phyloP scores from a whole-genome alignment of 768 basidiomycete species.

The Suillus subaureus region DNA sequence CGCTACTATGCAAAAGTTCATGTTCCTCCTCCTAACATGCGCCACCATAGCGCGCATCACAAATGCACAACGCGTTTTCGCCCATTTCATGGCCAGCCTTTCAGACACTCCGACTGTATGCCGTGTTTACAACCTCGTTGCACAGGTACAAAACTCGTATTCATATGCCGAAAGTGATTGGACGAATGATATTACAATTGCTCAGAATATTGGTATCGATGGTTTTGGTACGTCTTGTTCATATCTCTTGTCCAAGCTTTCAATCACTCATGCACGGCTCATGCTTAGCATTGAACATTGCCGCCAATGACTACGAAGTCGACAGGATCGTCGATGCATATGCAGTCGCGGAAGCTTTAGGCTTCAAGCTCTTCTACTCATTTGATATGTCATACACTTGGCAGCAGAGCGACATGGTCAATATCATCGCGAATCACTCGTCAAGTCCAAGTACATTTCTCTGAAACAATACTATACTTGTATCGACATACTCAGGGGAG shows the following conservation, averaged over 20 bases:
- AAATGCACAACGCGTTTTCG: slow-evolving; percentile 12
- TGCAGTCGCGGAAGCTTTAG: slow-evolving; percentile 30
- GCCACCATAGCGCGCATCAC: not conserved
- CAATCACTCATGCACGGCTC: not conserved
- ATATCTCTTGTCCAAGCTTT: not conserved
- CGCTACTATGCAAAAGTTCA: not conserved
- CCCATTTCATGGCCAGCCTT: slow-evolving; percentile 14
- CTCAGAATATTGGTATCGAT: slow-evolving; percentile 8
- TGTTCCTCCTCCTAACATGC: not conserved
- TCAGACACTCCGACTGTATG: not conserved
- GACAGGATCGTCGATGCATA: slow-evolving; percentile 35
- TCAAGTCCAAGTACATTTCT: slow-evolving; percentile 31
- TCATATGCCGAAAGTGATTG: slow-evolving; percentile 18
- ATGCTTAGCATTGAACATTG: slow-evolving; percentile 28
- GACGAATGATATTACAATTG: slow-evolving; percentile 26
- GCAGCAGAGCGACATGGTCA: slow-evolving; percentile 34
- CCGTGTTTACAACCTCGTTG: not conserved
- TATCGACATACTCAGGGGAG: slow-evolving; percentile 42
- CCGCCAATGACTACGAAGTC: slow-evolving; percentile 27
- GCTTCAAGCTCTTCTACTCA: slow-evolving; percentile 41
- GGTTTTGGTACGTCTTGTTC: slow-evolving; percentile 24
- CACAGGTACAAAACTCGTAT: slow-evolving; percentile 26
- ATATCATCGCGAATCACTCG: slow-evolving; percentile 22
- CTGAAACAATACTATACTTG: slow-evolving; percentile 27
- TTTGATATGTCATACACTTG: slow-evolving; percentile 26